A percentile compares a stretch with the other conserved stretches of the same genome.
These are phyloP conservation scores for Solanum virginianum DNA, from an alignment of 257 asterid genomes.

Conservation along the genomic window DNA sequence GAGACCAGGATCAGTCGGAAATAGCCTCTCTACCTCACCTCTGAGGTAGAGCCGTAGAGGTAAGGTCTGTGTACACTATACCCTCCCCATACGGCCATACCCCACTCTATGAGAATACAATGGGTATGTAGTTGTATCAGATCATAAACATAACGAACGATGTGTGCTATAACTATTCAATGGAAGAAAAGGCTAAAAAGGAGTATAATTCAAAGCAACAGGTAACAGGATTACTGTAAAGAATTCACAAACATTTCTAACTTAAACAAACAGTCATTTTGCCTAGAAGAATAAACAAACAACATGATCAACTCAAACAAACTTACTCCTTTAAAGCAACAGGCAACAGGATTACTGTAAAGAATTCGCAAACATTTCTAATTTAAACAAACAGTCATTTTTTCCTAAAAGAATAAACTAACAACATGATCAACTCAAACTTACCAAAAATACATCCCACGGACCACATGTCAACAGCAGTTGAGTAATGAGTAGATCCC, in stretches of 20 bases:
- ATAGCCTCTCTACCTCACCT: no score
- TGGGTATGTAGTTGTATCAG: background rate
- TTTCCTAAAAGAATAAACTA: background rate
- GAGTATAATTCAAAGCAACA: background rate
- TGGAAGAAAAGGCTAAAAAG: background rate
- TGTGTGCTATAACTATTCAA: background rate
- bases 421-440: background rate
- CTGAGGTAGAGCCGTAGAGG: no score
- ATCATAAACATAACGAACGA: background rate
- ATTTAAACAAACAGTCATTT: background rate
- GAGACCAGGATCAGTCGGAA: no score
- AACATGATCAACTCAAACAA: background rate
- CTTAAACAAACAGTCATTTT: background rate
- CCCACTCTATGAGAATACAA: no score
- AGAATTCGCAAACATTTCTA: background rate
- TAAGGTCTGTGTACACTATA: no score
- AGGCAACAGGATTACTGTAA: background rate
- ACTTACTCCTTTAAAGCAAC: conserved; percentile 19
- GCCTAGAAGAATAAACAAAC: background rate
- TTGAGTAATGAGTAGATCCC: conserved; percentile 85
- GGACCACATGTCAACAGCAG: conserved; percentile 97
- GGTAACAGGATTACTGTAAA: background rate
- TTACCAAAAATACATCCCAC: conserved; percentile 90
- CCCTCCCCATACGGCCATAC: no score
- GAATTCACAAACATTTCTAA: background rate